Conservation (phyloP, 2,329 filamentous ascomycete genomes). For the Dactylellina haptotyla region DNA sequence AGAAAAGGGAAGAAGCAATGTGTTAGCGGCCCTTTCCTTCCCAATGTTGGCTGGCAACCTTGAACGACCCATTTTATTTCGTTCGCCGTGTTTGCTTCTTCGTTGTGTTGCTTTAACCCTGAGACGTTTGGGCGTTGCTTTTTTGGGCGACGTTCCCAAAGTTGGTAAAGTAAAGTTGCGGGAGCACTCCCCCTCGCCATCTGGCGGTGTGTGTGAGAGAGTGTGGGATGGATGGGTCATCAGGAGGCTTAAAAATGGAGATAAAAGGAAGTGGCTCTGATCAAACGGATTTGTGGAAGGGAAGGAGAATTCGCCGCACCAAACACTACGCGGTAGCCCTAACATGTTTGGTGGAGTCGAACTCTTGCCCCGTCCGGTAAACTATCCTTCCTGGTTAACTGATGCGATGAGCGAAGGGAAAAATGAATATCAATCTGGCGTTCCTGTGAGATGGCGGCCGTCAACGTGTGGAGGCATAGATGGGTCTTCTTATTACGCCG, state of each 20-base stretch:
- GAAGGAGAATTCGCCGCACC: slow-evolving; percentile 4
- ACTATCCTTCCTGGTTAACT: slow-evolving; percentile 3
- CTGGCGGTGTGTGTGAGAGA: slow-evolving; percentile 18
- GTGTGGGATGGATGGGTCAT: slow-evolving; percentile 29
- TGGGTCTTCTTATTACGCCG: not conserved
- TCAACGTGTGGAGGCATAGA: slow-evolving; percentile 18
- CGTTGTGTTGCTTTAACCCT: slow-evolving; percentile 23
- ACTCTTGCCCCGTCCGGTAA: not conserved
- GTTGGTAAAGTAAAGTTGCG: slow-evolving; percentile 43
- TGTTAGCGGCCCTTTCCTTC: slow-evolving; percentile 11
- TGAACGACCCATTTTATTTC: not conserved
- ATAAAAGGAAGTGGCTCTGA: slow-evolving; percentile 36
- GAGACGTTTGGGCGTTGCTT: slow-evolving; percentile 46
- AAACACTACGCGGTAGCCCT: not conserved
- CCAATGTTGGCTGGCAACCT: slow-evolving; percentile 28
- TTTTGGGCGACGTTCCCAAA: slow-evolving; percentile 33
- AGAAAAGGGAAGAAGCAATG: slow-evolving; percentile 38
- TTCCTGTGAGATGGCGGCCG: slow-evolving; percentile 30
- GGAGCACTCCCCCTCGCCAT: slow-evolving; percentile 47
- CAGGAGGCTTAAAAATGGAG: slow-evolving; percentile 52
- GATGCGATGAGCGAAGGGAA: slow-evolving; percentile 7
- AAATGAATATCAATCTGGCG: not conserved
- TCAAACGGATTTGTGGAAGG: slow-evolving; percentile 9
- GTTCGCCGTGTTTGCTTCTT: slow-evolving; percentile 25
- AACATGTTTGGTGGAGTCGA: slow-evolving; percentile 15